Base-by-base conservation (phyloP, 345 rosid genomes). In the Geranium rotundifolium region DNA sequence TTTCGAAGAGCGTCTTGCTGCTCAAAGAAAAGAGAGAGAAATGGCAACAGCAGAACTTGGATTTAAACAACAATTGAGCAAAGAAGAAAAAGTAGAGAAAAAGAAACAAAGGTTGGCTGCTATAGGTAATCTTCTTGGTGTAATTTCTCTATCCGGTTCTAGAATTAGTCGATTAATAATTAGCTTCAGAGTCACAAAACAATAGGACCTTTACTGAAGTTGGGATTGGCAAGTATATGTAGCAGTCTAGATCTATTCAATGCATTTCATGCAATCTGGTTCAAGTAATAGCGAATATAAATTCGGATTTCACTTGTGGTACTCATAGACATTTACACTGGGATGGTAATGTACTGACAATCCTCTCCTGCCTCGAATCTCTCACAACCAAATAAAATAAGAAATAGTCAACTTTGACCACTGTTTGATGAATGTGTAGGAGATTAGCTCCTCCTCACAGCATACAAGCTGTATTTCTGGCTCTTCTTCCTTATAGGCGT, bases 21-120 rank as follows among this genome's bases (percentile, higher is more conserved):
- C 90, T 58, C 99, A 93, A 70, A 77, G 97, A 74, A 84, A 59
- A 65, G 97, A 93, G 78, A 86, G 86, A 79, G 99, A 93, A 72
- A 31, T 78, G 81, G 90, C 83, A 29, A 75, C 86, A 19, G 57
- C 74, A 64, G 82, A 87, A 73, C 96, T 93, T 65, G 99, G 99
- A 54, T 90, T 90, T 71, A 93, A 93, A 73, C 86, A 87, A 73
- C 96, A 84, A 49, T 60, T 93, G 79, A 83, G 73, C 73, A 90
- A 82, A 72, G 95, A 90, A 78, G 99, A 93, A 82, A 90, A 77
- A 73, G 79, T 83, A 18, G 89, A 86, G 81, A 90, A 93, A 73
- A 93, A 80, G 89, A 93, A 93, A 81, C 90, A 93, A 81, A 84
- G 99, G 5, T 79, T 93, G 59, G 97, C 99, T 75, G 99, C 99